phyloP scores from a whole-genome alignment of 495 filamentous ascomycete species.

The Xylaria venustula region DNA sequence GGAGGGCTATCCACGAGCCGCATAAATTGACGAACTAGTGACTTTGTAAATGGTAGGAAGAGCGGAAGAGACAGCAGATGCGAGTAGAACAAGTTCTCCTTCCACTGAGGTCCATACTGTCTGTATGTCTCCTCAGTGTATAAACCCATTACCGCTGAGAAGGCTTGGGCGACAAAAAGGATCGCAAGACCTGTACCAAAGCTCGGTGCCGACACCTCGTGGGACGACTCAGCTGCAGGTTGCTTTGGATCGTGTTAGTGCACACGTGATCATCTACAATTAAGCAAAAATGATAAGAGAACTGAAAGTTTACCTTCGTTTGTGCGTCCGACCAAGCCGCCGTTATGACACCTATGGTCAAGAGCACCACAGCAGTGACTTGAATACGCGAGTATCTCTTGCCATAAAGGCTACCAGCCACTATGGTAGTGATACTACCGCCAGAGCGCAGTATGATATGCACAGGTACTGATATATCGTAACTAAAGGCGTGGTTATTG shows the following conservation, averaged over 20 bases:
- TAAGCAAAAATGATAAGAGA: slow-evolving; percentile 1
- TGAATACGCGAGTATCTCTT: slow-evolving; percentile 81
- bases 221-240: slow-evolving; percentile 25
- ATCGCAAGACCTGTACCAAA: slow-evolving; percentile 80
- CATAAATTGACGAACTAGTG: slow-evolving; percentile 49
- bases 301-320: slow-evolving; percentile 62
- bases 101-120: slow-evolving; percentile 85
- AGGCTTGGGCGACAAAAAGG: slow-evolving; percentile 81
- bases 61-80: slow-evolving; percentile 76
- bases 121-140: slow-evolving; percentile 90
- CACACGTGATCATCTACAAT: slow-evolving; percentile 9
- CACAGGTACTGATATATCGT: slow-evolving; percentile 92
- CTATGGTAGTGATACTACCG: slow-evolving; percentile 90
- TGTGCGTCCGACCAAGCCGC: slow-evolving; percentile 86
- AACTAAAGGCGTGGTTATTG: slow-evolving; percentile 98
- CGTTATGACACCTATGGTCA: slow-evolving; percentile 82
- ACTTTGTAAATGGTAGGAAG: slow-evolving; percentile 55
- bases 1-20: slow-evolving; percentile 49
- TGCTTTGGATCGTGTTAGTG: slow-evolving; percentile 26
- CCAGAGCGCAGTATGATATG: slow-evolving; percentile 96
- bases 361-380: slow-evolving; percentile 70
- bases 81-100: slow-evolving; percentile 93
- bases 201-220: slow-evolving; percentile 29
- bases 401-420: slow-evolving; percentile 78
- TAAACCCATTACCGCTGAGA: slow-evolving; percentile 91